These are phyloP conservation scores for Metarhizium brunneum DNA, from an alignment of 2,329 filamentous ascomycete genomes.

Conservation along the genomic window DNA sequence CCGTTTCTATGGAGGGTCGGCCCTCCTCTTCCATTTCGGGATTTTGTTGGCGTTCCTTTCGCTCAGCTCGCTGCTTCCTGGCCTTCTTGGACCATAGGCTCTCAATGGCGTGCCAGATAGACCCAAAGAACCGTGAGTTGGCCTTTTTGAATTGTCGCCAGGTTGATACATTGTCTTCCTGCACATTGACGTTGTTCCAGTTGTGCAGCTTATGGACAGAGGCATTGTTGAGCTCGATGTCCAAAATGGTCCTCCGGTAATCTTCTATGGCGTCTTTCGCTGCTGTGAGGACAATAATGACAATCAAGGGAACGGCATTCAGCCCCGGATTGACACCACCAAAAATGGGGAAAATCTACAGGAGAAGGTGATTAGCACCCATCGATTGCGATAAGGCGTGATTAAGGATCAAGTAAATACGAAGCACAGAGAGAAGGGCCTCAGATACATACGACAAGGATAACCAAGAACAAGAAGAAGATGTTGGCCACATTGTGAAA, in stretches of 20 bases:
- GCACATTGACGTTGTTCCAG: conserved; percentile 89
- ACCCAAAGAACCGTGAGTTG: conserved; percentile 51
- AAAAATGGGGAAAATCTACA: conserved; percentile 90
- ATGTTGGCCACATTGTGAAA: conserved; percentile 98
- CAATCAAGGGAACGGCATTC: conserved; percentile 83
- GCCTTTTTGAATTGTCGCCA: conserved; percentile 93
- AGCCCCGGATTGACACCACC: conserved; percentile 84
- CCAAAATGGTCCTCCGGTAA: conserved; percentile 81
- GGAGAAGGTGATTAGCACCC: conserved; percentile 3
- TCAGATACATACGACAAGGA: conserved; percentile 66
- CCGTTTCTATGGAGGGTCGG: conserved; percentile 46
- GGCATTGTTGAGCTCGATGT: conserved; percentile 93
- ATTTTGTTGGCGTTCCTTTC: conserved; percentile 23
- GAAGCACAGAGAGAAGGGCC: not conserved
- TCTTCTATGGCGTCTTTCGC: conserved; percentile 96
- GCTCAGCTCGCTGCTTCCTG: conserved; percentile 37
- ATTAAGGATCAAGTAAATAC: not conserved
- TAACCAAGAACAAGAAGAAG: conserved; percentile 95
- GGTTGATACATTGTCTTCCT: conserved; percentile 71
- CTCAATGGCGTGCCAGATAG: conserved; percentile 40
- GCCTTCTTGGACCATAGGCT: conserved; percentile 43
- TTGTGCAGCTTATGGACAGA: conserved; percentile 82
- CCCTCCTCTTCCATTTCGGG: conserved; percentile 36
- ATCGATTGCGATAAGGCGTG: not conserved
- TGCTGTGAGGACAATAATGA: conserved; percentile 80